A percentile compares a stretch with the other conserved stretches of the same genome.
These are phyloP conservation scores for Cordyceps tenuipes DNA, from an alignment of 2,329 filamentous ascomycete genomes.

Conservation along the genomic window DNA sequence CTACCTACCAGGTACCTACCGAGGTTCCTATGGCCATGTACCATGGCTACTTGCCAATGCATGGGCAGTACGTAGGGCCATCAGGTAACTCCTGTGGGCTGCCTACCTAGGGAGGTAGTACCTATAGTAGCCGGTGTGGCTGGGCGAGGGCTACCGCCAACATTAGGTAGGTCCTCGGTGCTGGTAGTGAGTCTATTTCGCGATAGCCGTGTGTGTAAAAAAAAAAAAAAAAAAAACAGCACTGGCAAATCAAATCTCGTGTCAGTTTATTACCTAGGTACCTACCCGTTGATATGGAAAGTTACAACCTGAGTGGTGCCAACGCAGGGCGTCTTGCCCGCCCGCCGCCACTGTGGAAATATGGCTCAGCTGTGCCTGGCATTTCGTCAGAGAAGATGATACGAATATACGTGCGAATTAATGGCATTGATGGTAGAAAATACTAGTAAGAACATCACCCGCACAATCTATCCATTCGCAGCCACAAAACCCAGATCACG, in stretches of 20 bases:
- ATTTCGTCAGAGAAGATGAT: background rate
- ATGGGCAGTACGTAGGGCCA: background rate
- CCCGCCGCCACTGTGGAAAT: background rate
- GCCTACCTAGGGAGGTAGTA: background rate
- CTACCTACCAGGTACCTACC: background rate
- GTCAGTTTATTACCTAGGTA: too few species aligned
- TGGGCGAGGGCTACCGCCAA: too few species aligned
- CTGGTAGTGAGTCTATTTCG: too few species aligned
- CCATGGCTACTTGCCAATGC: background rate
- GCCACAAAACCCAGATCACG: background rate
- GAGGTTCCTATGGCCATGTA: too few species aligned
- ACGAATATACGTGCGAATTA: background rate
- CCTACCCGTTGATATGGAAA: background rate
- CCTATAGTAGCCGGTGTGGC: too few species aligned
- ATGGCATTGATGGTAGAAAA: background rate
- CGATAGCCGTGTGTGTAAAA: too few species aligned
- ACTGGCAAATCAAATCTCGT: too few species aligned
- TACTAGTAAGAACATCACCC: background rate
- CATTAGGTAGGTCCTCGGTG: too few species aligned
- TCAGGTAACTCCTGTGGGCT: background rate
- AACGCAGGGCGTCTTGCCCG: background rate
- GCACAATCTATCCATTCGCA: background rate
- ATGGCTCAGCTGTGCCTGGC: background rate
- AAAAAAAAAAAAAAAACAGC: too few species aligned
- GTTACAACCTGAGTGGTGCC: background rate